Evolutionary conservation across 2,329 filamentous ascomycete species (phyloP).

Genomic region (Nemania diffusa): DNA sequence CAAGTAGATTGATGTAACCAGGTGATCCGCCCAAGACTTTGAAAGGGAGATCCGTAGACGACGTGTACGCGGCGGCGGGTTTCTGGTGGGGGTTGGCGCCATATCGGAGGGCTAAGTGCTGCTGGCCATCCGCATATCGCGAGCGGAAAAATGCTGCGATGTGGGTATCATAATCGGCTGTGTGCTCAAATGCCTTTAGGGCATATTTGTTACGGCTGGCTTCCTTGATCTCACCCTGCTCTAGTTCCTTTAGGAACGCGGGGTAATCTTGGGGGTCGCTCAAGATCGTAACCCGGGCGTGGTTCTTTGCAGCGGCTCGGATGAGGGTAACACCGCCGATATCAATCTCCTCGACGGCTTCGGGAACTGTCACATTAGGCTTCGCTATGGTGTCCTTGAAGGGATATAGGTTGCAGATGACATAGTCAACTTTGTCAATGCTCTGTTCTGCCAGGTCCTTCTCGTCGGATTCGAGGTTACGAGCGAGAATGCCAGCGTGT

Average conservation of each 20-base stretch:
- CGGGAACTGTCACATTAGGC: constrained; percentile 94
- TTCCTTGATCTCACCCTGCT: constrained; percentile 86
- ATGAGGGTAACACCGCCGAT: constrained; percentile 97
- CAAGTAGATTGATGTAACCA: constrained; percentile 96
- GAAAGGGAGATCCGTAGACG: constrained; percentile 83
- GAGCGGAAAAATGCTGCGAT: constrained; percentile 98
- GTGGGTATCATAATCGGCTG: constrained; percentile 92
- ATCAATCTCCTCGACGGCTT: constrained; percentile 98
- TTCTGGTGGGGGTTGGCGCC: constrained; percentile 99
- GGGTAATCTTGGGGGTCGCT: constrained; percentile 94
- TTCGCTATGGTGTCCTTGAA: constrained; percentile 99
- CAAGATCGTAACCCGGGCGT: constrained; percentile 92
- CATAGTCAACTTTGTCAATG: constrained; percentile 94
- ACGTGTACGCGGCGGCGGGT: constrained; percentile 85
- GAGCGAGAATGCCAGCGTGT: constrained; percentile 89
- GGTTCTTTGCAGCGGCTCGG: constrained; percentile 97
- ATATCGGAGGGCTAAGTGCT: constrained; percentile 89
- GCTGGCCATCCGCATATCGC: constrained; percentile 88
- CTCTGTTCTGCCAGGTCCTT: constrained; percentile 96
- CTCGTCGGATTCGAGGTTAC: constrained; percentile 93
- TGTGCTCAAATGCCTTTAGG: constrained; percentile 98
- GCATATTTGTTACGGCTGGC: constrained; percentile 88
- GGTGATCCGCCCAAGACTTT: constrained; percentile 90
- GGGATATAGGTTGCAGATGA: constrained; percentile 98
- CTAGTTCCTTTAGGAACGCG: constrained; percentile 90